Base-by-base conservation (phyloP, 257 asterid genomes). In the Paulownia fortunei region DNA sequence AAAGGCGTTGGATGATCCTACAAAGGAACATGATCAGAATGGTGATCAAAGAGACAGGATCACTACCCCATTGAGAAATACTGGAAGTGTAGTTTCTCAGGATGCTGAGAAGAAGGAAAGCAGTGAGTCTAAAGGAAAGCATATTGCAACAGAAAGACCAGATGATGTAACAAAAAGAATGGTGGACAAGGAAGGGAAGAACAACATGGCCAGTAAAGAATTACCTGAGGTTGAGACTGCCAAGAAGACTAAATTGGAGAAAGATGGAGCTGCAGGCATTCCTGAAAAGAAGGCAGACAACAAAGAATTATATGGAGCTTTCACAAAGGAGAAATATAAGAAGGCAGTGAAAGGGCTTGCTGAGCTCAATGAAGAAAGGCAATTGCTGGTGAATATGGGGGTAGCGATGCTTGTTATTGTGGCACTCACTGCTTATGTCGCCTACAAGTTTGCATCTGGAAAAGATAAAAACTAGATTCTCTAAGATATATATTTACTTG, bases 341-440 rank as follows among this genome's bases (percentile, higher is more conserved):
- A 64, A 79, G 26, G 78, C 82, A 73, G 84, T 80, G 72, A 83
- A 79, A 77, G 86, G 85, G 74, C 72, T 88, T 47, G 36, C 84
- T 0, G 90, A 80, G 62, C 79, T 81, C 27, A 80, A 83, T 60
- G 96, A 89, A 80, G 95, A 90, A 66, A 82, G 91, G 80, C 92
- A 86, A 58, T 68, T 87, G 80, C 76, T 94, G 83, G 89, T 89
- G 79, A 92, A 92, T 76, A 82, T 88, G 84, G 97, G 91, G 30
- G 94, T 61, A 0, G 90, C 94, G 0, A 81, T 89, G 86, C 83
- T 92, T 61, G 97, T 92, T 47, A 86, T 90, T 58, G 83, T 89
- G 79, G 87, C 92, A 34, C 86, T 94, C 32, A 88, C 91, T 2
- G 87, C 89, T 59, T 89, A 87, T 62, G 77, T 86, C 64, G 81